Evolutionary conservation across 306 rosid genomes (phyloP).

Genomic region (Dalbergia cultrata): DNA sequence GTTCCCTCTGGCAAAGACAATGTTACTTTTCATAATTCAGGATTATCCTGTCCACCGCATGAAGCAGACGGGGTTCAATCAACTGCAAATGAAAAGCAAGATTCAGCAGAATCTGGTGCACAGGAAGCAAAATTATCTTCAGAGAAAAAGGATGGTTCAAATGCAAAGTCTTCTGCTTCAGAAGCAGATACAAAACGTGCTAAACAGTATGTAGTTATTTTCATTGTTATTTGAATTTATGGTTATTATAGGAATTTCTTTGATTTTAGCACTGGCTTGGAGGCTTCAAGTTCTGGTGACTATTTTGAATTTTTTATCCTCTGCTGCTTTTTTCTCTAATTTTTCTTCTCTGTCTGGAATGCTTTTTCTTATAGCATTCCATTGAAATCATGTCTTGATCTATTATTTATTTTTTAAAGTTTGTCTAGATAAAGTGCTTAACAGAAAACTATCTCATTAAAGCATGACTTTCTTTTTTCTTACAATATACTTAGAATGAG

Average conservation of each 20-base stretch:
- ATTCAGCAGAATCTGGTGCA: conserved; percentile 62
- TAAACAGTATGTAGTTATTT: conserved; percentile 78
- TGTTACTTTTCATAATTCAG: conserved; percentile 67
- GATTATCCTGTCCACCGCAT: conserved; percentile 61
- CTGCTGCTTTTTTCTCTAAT: conserved; percentile 17
- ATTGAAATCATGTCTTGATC: conserved; percentile 9
- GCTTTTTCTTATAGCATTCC: conserved; percentile 21
- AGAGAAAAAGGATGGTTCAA: conserved; percentile 76
- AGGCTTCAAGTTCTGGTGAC: conserved; percentile 34
- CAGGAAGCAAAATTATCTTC: conserved; percentile 65
- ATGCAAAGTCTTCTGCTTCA: conserved; percentile 68
- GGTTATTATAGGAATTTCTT: conserved; percentile 31
- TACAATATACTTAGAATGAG: not conserved
- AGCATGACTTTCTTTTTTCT: not conserved
- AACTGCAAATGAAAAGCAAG: conserved; percentile 64
- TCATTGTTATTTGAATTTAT: conserved; percentile 33
- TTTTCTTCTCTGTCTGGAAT: conserved; percentile 23
- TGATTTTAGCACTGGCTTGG: conserved; percentile 19
- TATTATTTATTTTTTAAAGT: conserved; percentile 26
- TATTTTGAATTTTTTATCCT: conserved; percentile 20
- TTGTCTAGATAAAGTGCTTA: not conserved
- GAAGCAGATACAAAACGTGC: conserved; percentile 96
- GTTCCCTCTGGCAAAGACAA: conserved; percentile 68
- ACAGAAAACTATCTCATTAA: not conserved
- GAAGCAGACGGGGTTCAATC: conserved; percentile 73